These are phyloP conservation scores for Calcarisporium arbuscula DNA, from an alignment of 2,329 filamentous ascomycete genomes.

Conservation along the genomic window DNA sequence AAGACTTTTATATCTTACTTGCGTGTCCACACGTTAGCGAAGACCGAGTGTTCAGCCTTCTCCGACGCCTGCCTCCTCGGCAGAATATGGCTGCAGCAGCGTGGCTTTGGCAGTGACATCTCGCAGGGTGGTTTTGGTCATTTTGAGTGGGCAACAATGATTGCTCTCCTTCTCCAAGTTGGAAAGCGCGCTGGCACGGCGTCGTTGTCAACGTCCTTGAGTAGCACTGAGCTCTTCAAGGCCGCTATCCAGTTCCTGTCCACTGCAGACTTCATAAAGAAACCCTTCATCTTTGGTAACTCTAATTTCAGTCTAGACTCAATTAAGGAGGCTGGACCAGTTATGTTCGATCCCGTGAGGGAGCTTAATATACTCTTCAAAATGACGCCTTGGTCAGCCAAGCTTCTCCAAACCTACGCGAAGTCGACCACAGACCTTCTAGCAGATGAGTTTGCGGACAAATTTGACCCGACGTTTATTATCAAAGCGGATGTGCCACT, in stretches of 20 bases:
- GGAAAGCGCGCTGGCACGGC: slow-evolving; percentile 66
- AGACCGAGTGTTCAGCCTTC: slow-evolving; percentile 66
- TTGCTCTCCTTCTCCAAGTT: slow-evolving; percentile 74
- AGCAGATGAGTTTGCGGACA: slow-evolving; percentile 65
- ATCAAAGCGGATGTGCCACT: slow-evolving; percentile 47
- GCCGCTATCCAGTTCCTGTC: slow-evolving; percentile 84
- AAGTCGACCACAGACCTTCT: slow-evolving; percentile 67
- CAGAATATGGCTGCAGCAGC: slow-evolving; percentile 81
- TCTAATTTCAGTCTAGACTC: slow-evolving; percentile 24
- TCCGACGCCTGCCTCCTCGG: slow-evolving; percentile 81
- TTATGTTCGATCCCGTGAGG: slow-evolving; percentile 70
- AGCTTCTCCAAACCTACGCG: slow-evolving; percentile 66
- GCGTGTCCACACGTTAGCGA: slow-evolving; percentile 63
- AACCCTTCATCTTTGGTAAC: slow-evolving; percentile 49
- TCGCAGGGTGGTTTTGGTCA: slow-evolving; percentile 79
- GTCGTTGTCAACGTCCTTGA: slow-evolving; percentile 72
- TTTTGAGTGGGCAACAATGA: slow-evolving; percentile 82
- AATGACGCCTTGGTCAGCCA: slow-evolving; percentile 81
- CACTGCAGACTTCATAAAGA: slow-evolving; percentile 63
- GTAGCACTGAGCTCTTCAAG: slow-evolving; percentile 91
- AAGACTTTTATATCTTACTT: slow-evolving; percentile 67
- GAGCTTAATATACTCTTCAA: slow-evolving; percentile 83
- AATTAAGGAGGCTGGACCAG: slow-evolving; percentile 47
- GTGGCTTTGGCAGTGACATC: slow-evolving; percentile 68
- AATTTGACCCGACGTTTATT: slow-evolving; percentile 83